A percentile compares a stretch with the other conserved stretches of the same genome.
phyloP scores from a whole-genome alignment of 345 rosid genomes.

The Euphorbia peplus region DNA sequence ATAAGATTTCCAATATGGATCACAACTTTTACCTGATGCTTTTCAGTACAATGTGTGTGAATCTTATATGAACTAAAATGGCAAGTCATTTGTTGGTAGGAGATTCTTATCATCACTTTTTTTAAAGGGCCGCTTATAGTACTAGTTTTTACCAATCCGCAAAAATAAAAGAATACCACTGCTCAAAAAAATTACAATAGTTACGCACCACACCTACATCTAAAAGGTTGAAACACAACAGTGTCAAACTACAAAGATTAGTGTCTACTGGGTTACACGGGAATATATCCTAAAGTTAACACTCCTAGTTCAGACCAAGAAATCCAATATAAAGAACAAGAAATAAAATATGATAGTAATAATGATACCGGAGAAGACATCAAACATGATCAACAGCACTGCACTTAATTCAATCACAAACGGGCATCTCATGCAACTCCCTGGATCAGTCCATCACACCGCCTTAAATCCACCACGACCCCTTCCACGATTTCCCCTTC shows the following conservation, averaged over 20 bases:
- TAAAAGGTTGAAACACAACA: constrained; percentile 14
- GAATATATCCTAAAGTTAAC: constrained; percentile 25
- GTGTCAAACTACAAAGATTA: constrained; percentile 22
- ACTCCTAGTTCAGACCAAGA: constrained; percentile 6
- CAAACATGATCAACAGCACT: constrained; percentile 1
- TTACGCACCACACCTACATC: constrained; percentile 39
- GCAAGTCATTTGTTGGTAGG: too few species aligned
- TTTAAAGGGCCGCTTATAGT: too few species aligned
- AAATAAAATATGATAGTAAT: constrained; percentile 28
- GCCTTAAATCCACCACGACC: constrained; percentile 66
- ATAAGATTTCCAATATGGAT: too few species aligned
- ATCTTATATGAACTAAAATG: too few species aligned
- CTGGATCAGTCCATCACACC: constrained; percentile 52
- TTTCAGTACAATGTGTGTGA: too few species aligned
- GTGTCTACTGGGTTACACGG: constrained; percentile 15
- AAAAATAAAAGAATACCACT: constrained; percentile 49
- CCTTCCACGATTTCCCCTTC: constrained; percentile 57
- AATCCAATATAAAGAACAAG: background rate
- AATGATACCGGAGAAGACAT: constrained; percentile 23
- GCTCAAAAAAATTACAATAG: constrained; percentile 28
- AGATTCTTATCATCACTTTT: too few species aligned
- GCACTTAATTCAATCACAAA: constrained; percentile 6
- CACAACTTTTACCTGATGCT: too few species aligned
- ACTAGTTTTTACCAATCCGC: background rate
- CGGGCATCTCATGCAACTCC: constrained; percentile 45